Percentiles rank a stretch among this genome's conserved stretches.
phyloP scores from a whole-genome alignment of 345 rosid species.

The Camelina laxa region DNA sequence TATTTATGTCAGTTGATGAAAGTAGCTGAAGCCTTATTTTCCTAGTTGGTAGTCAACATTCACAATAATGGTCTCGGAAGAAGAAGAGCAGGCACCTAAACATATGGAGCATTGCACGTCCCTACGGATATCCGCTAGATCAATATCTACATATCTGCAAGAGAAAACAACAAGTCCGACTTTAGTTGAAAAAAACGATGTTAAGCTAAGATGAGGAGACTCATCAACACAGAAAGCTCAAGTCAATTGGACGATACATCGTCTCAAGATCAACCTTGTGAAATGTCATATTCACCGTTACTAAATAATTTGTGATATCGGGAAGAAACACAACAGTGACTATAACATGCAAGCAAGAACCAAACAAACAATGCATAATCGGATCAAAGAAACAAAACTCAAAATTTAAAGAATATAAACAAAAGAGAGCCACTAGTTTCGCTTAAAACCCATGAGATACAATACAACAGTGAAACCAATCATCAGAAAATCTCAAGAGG shows the following conservation, averaged over 20 bases:
- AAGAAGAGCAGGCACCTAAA: constrained; percentile 61
- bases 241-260: constrained; percentile 14
- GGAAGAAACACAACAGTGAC: constrained; percentile 20
- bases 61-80: not conserved
- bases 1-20: not conserved
- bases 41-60: not conserved
- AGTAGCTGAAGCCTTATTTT: constrained; percentile 3
- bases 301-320: not conserved
- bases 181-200: constrained; percentile 1
- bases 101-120: constrained; percentile 94
- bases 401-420: not conserved
- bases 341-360: constrained; percentile 50
- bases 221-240: constrained; percentile 4
- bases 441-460: constrained; percentile 28
- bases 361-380: constrained; percentile 26
- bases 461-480: constrained; percentile 34
- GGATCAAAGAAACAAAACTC: constrained; percentile 15
- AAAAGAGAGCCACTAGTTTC: constrained; percentile 5
- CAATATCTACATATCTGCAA: constrained; percentile 72
- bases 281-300: constrained; percentile 16
- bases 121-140: constrained; percentile 74
- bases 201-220: not conserved
- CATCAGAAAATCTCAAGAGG: constrained; percentile 23
- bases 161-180: constrained; percentile 29
- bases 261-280: constrained; percentile 2